Base-by-base conservation (phyloP, 2,329 filamentous ascomycete genomes). In the Ilyonectria destructans region DNA sequence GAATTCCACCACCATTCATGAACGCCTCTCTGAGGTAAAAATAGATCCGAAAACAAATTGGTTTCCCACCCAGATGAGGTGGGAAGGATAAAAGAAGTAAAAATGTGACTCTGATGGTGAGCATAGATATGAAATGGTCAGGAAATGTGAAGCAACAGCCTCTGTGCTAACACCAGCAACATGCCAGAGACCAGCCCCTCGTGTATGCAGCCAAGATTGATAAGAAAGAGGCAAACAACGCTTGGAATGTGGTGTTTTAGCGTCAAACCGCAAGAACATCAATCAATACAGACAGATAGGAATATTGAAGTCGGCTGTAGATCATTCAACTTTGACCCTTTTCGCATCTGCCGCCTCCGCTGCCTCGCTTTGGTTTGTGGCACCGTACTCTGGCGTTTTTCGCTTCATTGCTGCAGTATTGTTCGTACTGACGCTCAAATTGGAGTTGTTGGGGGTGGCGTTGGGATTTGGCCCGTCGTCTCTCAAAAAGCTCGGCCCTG, bases 401-500 rank as follows among this genome's bases (percentile, higher is more conserved):
- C 88, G 81, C 78, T 90, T 90, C n/a, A 81, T 77, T 0, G 80
- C 68, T 13, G 59, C 69, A 6, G 74, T 69, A 35, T 66, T 68
- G 62, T 60, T 62, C 15, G 65, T 67, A 15, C 65, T 74, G 29
- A 77, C 70, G 49, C 65, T 74, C 68, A 76, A 58, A 21, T 63
- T 74, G 26, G 71, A 71, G 35, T 62, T 70, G 26, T 66, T 70
- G 33, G 31, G 10, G 29, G 19, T n/a, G 10, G 31, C 6, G 31
- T 58, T 74, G 59, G 64, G 52, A 29, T 68, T 70, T 48, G 76
- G 62, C 57, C 79, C 78, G 29, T 91, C 89, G 21, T 91, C 89
- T 65, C 89, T 83, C 61, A 91, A 74, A 72, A 92, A 92, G 65
- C 89, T 91, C 3, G 90, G 90, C 2, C 90, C 90, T 1, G 85